Base-by-base conservation (phyloP, 257 asterid species). In the Gentiana straminea region DNA sequence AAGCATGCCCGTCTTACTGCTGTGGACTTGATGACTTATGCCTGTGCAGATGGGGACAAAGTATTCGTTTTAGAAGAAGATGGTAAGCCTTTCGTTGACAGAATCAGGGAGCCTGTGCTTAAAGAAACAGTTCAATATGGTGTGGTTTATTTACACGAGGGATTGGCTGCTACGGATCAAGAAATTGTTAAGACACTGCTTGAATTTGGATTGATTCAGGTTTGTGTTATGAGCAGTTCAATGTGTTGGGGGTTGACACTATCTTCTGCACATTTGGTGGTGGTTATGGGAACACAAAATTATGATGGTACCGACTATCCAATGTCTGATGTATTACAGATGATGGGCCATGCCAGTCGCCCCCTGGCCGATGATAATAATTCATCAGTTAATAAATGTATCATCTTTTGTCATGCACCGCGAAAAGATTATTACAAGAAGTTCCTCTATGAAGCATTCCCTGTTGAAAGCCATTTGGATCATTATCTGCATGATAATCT, bases 341-440 rank as follows among this genome's bases (percentile, higher is more conserved):
- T 73, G 78, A 68, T 73, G 71, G 74, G 78, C 4, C 80, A 75
- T 75, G 80, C 80, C 59, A 75, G 77, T 59, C 72, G 79, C 46
- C 79, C 79, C 50, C 75, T 73, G 44, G 63, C 69, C 46, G 79
- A 69, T 48, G 65, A 56, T 41, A 64, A 24, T 24, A 24, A 24
- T 24, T 24, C 24, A 0, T 69, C 79, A 0, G 80, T 75, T 0
- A 76, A 77, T 49, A 75, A 70, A 59, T 75, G 80, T 64, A 74
- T 73, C 36, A 73, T 73, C 12, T 70, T 73, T 52, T 73, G 78
- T 55, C 74, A 73, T 57, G 78, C 78, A n/a, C 78, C 78, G 12
- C 49, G 71, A 5, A 73, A 73, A 34, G 78, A 73, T 4, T 68
- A 73, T 59, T 73, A 73, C 68, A 73, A 64, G 74, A 73, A 73